A percentile compares a stretch with the other conserved stretches of the same genome.
These are phyloP conservation scores for Ailanthus altissimus DNA, from an alignment of 345 rosid genomes.

Conservation along the genomic window DNA sequence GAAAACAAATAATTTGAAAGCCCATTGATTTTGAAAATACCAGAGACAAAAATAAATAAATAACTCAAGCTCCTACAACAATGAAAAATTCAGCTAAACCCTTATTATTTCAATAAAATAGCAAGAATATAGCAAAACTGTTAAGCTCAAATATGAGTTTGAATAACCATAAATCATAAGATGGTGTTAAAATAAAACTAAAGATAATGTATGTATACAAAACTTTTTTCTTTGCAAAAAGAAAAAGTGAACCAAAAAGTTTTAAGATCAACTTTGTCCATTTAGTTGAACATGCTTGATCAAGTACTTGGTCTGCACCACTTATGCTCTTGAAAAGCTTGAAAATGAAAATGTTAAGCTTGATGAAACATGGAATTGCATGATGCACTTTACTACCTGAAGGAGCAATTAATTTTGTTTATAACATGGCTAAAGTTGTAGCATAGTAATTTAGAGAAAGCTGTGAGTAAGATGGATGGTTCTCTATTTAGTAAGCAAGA, in stretches of 20 bases:
- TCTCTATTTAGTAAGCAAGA: neutral
- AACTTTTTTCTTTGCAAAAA: neutral
- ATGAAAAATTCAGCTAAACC: neutral
- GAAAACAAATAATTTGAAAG: neutral
- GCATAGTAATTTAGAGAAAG: neutral
- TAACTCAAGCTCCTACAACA: no score
- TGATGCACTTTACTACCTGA: neutral
- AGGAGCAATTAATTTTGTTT: neutral
- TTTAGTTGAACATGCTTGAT: neutral
- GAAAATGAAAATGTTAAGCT: conserved; percentile 7
- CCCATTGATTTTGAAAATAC: neutral
- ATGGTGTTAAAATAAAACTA: neutral
- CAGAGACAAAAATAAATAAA: no score
- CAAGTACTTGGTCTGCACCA: neutral
- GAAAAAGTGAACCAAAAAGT: neutral
- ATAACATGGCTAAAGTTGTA: neutral
- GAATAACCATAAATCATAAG: neutral
- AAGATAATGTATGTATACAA: neutral
- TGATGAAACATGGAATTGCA: neutral
- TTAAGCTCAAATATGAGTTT: neutral
- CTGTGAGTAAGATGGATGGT: neutral
- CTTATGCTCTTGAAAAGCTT: neutral
- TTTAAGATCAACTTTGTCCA: neutral
- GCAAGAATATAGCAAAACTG: neutral
- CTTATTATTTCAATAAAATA: neutral